Base-by-base conservation (phyloP, 805 yeast species). In the Torulaspora delbrueckii region DNA sequence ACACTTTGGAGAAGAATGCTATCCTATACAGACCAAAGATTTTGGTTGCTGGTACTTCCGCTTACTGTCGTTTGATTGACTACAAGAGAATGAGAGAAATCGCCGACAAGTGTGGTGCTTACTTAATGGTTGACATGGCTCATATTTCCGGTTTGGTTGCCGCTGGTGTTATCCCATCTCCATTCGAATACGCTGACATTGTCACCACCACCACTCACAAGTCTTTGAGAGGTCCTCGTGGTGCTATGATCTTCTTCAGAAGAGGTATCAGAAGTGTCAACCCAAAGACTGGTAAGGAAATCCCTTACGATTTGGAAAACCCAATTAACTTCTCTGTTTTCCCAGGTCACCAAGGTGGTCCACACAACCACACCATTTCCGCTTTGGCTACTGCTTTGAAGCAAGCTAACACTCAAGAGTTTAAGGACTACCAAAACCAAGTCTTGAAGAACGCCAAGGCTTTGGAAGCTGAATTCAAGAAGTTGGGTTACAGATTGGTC, bases 341-440 rank as follows among this genome's bases (percentile, higher is more conserved):
- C 91, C 99, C 99, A 62, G 99, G 96, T 57, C 99, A 93, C 73
- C 99, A 93, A 77, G 99, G 99, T 77, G 99, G 99, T 68, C 99
- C 99, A 61, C 98, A 93, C 74, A 93, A 93, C 78, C 99, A 93
- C 75, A 93, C 99, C 57, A 93, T 93, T 67, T 84, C 97, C 58
- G 99, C 98, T 28, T 74, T 93, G 62, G 97, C 98, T 13, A 93
- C 90, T 54, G 98, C 99, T 42, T 80, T 93, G 67, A 89, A 89
- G 69, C 99, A 93, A 75, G 95, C 96, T 50, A 76, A 80, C 54
- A 75, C 87, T 42, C 95, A 95, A 50, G 97, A 90, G 70, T 93
- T 84, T 74, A 85, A 79, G 68, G 85, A 79, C 63, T 91, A 91
- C 74, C 99, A 93, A 75, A 66, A 76, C 63, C 86, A 86, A 65